Evolutionary conservation across 1,139 yeast genomes (phyloP), one percentile per base, ranked within the genome.

Genomic region (Suhomyces yuchorum): DNA sequence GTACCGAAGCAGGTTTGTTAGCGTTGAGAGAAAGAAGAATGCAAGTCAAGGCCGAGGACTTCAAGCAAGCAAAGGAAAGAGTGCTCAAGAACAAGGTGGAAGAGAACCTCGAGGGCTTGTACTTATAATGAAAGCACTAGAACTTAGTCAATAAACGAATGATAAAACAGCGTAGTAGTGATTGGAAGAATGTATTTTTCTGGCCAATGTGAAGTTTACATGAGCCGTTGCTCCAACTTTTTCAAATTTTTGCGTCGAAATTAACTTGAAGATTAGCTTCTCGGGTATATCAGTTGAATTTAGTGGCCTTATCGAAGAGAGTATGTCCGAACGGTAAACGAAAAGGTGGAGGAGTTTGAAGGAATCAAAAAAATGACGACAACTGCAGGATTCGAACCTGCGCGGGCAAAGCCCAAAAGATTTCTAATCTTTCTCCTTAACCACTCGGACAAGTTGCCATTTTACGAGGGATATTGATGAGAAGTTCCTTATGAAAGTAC

Each of bases 81-180:
- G 97, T 95, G 46, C 80, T 95, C 82, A 95, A 93, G 81, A 95
- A 93, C 65, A 95, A 95, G 80, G 92, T 92, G 48, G 99, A 93
- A 68, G 98, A 93, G 73, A 92, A 91, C 61, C 82, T 93, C 57
- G 99, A 93, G 71, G 98, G 99, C 44, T 80, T 93, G 59, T 93
- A 93, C 70, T 79, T 91, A 77, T 91, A 76, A 40, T 37, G 39
- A 23, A 37, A 11, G 38, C 26, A 22, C 39, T 22, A 15, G 32
- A 24, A 37, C n/a, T 37, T 22, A 23, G 39, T 14, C 18, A 37
- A 24, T 37, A 37, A 37, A 37, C 28, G 39, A 37, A 37, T 22
- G 30, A 37, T 14, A 23, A 23, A 23, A 15, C 17, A 3, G 12
- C 9, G 22, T 4, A 2, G 37, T 18, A 34, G 14, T 4, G 14